Percentiles rank a stretch among this genome's conserved stretches.
phyloP scores from a whole-genome alignment of 805 yeast genomes.

The Metschnikowia vanudenii region DNA sequence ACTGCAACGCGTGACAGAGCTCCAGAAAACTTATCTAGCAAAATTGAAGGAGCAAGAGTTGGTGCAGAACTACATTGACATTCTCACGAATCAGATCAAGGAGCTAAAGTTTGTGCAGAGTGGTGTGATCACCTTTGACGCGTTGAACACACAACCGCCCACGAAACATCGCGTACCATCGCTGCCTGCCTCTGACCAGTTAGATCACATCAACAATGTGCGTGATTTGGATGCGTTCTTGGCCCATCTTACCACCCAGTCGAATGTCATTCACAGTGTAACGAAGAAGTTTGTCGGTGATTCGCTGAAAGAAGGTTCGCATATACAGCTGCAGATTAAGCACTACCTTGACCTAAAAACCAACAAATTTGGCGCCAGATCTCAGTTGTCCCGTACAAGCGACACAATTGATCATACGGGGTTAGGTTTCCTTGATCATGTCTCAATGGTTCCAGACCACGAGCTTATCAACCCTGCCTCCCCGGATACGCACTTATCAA shows the following conservation, averaged over 20 bases:
- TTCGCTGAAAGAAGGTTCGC: constrained; percentile 14
- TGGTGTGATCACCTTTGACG: constrained; percentile 45
- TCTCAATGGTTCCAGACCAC: background rate
- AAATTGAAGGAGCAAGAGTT: constrained; percentile 44
- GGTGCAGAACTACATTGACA: constrained; percentile 42
- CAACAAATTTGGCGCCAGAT: constrained; percentile 5
- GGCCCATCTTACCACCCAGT: constrained; percentile 36
- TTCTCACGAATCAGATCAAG: constrained; percentile 42
- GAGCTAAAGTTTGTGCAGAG: constrained; percentile 43
- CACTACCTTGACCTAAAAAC: constrained; percentile 24
- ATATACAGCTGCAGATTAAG: constrained; percentile 20
- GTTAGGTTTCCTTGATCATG: background rate
- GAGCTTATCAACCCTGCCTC: background rate
- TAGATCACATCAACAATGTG: constrained; percentile 39
- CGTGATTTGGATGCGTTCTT: constrained; percentile 42
- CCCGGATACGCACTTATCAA: background rate
- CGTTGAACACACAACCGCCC: constrained; percentile 25
- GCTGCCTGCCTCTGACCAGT: constrained; percentile 28
- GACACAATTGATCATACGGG: background rate
- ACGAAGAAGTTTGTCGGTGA: constrained; percentile 28
- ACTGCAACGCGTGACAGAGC: constrained; percentile 21
- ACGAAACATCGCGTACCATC: constrained; percentile 9
- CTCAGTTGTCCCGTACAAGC: background rate
- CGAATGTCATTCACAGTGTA: constrained; percentile 39
- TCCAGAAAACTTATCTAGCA: constrained; percentile 34